Percentiles rank a stretch among this genome's conserved stretches.
phyloP scores from a whole-genome alignment of 2,329 filamentous ascomycete species.

The Paecilomyces variotii region DNA sequence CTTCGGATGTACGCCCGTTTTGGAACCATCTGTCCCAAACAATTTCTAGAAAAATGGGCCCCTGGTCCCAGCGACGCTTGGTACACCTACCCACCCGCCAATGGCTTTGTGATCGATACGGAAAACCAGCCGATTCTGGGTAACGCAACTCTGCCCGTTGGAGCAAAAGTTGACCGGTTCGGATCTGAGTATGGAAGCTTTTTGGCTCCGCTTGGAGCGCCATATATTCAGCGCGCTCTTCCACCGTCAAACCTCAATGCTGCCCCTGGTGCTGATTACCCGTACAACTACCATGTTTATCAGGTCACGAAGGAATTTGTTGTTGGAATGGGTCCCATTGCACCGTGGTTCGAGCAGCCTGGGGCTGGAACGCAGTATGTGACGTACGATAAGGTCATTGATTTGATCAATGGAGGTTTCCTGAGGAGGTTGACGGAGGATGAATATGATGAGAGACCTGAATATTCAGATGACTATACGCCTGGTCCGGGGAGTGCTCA shows the following conservation, averaged over 20 bases:
- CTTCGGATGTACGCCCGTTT: conserved; percentile 32
- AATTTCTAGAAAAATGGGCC: conserved; percentile 22
- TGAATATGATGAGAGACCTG: conserved; percentile 15
- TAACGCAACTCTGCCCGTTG: conserved; percentile 32
- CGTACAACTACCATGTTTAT: conserved; percentile 46
- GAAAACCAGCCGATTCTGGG: conserved; percentile 32
- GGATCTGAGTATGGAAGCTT: conserved; percentile 39
- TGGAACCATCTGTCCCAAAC: conserved; percentile 32
- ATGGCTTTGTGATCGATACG: conserved; percentile 36
- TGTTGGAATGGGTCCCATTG: conserved; percentile 39
- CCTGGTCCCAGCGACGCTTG: background rate
- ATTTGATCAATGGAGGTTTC: conserved; percentile 25
- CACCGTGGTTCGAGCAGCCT: conserved; percentile 45
- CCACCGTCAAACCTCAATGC: conserved; percentile 41
- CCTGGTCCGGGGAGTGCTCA: conserved; percentile 7
- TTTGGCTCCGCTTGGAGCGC: conserved; percentile 37
- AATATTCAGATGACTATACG: conserved; percentile 14
- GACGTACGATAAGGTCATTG: conserved; percentile 18
- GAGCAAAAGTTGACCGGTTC: conserved; percentile 43
- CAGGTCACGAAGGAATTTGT: conserved; percentile 33
- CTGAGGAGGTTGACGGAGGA: conserved; percentile 16
- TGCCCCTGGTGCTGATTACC: conserved; percentile 24
- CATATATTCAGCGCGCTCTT: conserved; percentile 41
- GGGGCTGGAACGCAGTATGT: conserved; percentile 38
- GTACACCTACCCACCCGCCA: conserved; percentile 33